Percentiles rank a stretch among this genome's conserved stretches.
Conservation (phyloP, 2,329 filamentous ascomycete species). For the Penicillium rolfsii region DNA sequence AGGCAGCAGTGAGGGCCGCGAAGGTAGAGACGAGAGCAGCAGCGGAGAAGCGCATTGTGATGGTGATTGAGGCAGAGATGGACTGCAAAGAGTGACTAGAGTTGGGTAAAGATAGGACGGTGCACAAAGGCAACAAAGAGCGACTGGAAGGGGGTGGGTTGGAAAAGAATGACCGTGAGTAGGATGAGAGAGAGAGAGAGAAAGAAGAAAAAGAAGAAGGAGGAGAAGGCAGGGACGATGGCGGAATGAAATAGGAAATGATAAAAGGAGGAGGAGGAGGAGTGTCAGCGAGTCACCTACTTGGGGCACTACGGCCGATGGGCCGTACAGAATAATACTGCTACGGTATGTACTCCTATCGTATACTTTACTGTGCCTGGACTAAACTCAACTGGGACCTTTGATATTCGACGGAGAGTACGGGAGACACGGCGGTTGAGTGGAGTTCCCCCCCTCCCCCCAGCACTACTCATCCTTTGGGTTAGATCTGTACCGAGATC, state of each 20-base stretch:
- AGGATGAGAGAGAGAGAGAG: slow-evolving; percentile 20
- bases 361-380: neutral
- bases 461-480: neutral
- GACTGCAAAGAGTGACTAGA: slow-evolving; percentile 32
- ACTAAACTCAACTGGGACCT: neutral
- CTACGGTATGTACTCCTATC: neutral
- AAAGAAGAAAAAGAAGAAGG: slow-evolving; percentile 12
- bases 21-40: slow-evolving; percentile 43
- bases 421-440: neutral
- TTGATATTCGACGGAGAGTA: neutral
- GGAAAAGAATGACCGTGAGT: slow-evolving; percentile 12
- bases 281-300: neutral
- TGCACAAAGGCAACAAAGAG: slow-evolving; percentile 27
- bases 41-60: slow-evolving; percentile 47
- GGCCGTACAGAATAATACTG: neutral
- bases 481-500: neutral
- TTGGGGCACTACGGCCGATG: neutral
- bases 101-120: slow-evolving; percentile 21
- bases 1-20: slow-evolving; percentile 43
- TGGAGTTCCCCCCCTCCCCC: neutral
- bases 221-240: slow-evolving; percentile 19
- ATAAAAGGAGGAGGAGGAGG: neutral
- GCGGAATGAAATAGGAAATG: slow-evolving; percentile 14
- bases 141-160: slow-evolving; percentile 27
- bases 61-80: slow-evolving; percentile 9